These are phyloP conservation scores for Claviceps humidiphila DNA, from an alignment of 2,329 filamentous ascomycete genomes.

Conservation along the genomic window DNA sequence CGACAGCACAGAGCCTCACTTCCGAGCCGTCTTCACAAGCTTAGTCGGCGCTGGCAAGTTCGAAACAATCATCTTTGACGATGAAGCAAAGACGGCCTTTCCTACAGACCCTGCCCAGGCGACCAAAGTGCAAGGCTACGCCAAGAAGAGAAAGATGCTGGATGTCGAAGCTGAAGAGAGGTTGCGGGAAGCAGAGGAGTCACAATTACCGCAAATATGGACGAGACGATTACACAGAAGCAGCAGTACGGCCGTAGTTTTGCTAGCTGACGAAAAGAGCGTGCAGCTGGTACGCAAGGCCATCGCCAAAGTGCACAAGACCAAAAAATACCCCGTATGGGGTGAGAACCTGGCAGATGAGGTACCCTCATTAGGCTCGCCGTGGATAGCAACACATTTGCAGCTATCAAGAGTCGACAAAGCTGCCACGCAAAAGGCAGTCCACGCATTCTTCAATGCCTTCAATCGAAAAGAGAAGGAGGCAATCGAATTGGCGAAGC, in stretches of 20 bases:
- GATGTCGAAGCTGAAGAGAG: constrained; percentile 43
- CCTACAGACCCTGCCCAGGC: constrained; percentile 37
- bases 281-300: constrained; percentile 67
- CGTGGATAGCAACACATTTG: constrained; percentile 52
- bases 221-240: constrained; percentile 55
- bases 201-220: constrained; percentile 60
- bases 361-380: constrained; percentile 42
- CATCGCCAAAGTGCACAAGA: constrained; percentile 46
- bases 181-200: constrained; percentile 42
- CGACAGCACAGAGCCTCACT: constrained; percentile 65
- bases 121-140: constrained; percentile 21
- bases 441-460: constrained; percentile 77
- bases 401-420: constrained; percentile 58
- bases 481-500: constrained; percentile 47
- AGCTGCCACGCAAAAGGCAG: constrained; percentile 51
- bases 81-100: constrained; percentile 31
- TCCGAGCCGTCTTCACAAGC: constrained; percentile 61
- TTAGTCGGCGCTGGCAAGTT: constrained; percentile 68
- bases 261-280: constrained; percentile 73
- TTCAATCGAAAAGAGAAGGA: constrained; percentile 61
- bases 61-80: constrained; percentile 64
- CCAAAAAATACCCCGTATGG: constrained; percentile 54
- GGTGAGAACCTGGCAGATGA: constrained; percentile 45
- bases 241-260: constrained; percentile 66
- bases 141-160: constrained; percentile 27